Evolutionary conservation across 345 rosid species (phyloP).

Genomic region (Eutrema heterophyllum): DNA sequence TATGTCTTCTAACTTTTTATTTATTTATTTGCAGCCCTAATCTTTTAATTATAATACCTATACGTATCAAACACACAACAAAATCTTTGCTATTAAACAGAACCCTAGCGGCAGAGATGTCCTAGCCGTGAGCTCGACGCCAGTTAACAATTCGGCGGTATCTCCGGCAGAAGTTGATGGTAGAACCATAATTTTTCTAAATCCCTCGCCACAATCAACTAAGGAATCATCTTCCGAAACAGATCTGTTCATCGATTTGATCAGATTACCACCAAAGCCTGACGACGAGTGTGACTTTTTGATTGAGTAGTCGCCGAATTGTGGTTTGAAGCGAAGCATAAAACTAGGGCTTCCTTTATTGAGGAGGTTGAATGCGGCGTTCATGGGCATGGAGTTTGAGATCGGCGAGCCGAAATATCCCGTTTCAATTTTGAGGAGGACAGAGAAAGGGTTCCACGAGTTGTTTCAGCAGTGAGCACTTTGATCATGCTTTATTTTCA

Average conservation of each 20-base stretch:
- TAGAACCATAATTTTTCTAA: conserved; percentile 36
- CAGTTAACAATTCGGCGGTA: conserved; percentile 43
- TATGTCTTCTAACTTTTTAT: too few relatives aligned
- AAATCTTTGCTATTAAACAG: too few relatives aligned
- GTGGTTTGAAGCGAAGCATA: conserved; percentile 90
- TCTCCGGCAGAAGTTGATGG: conserved; percentile 36
- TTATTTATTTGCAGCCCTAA: too few relatives aligned
- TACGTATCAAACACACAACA: too few relatives aligned
- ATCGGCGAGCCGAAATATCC: conserved; percentile 80
- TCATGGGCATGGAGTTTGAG: conserved; percentile 75
- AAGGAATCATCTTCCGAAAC: conserved; percentile 50
- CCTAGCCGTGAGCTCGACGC: conserved; percentile 68
- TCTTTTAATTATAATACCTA: too few relatives aligned
- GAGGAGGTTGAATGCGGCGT: conserved; percentile 77
- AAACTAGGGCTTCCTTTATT: conserved; percentile 68
- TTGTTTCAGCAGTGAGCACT: conserved; percentile 57
- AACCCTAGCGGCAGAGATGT: conserved; percentile 45
- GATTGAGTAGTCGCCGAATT: conserved; percentile 77
- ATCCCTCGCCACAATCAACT: conserved; percentile 44
- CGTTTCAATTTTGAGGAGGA: conserved; percentile 71
- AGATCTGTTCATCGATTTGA: conserved; percentile 23
- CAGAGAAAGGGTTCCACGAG: conserved; percentile 77
- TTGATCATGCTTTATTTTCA: neutral
- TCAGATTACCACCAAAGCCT: conserved; percentile 26
- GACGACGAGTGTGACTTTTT: conserved; percentile 77